Percentiles rank a stretch among this genome's conserved stretches.
These are phyloP conservation scores for Mortierella sp. DNA, from an alignment of 371 early-diverging fungal species.

Conservation along the genomic window DNA sequence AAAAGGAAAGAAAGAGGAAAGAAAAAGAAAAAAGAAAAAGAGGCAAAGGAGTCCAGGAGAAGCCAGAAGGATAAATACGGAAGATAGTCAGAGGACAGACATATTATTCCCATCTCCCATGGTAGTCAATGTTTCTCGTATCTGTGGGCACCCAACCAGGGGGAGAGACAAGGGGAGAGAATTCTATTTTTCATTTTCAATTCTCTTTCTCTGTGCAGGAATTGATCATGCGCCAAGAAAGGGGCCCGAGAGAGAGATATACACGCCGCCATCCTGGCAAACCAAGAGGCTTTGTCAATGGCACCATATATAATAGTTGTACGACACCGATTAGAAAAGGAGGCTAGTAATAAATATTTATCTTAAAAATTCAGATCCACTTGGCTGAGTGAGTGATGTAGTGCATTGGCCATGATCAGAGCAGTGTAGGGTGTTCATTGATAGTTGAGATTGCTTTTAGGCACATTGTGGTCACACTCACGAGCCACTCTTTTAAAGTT, in stretches of 20 bases:
- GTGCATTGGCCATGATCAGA: constrained; percentile 8
- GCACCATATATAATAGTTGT: background rate
- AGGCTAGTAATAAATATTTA: too few relatives aligned
- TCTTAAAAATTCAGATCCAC: too few relatives aligned
- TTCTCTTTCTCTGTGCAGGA: background rate
- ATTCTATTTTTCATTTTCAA: background rate
- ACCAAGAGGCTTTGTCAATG: background rate
- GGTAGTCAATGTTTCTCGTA: background rate
- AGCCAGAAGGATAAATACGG: background rate
- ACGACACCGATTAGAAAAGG: too few relatives aligned
- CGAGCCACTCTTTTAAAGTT: too few relatives aligned
- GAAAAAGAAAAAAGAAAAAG: constrained; percentile 2
- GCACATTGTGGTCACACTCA: too few relatives aligned
- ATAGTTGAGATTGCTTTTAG: too few relatives aligned
- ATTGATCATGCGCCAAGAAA: constrained; percentile 8
- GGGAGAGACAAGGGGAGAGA: constrained; percentile 1
- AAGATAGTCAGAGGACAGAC: background rate
- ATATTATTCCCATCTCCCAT: background rate
- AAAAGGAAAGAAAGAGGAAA: background rate
- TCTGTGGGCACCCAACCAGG: constrained; percentile 1
- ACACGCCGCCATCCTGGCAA: background rate
- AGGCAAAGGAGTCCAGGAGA: constrained; percentile 7
- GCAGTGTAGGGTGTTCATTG: background rate
- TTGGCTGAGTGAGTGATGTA: background rate
- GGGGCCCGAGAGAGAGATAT: background rate